These are phyloP conservation scores for Xylaria sp. DNA, from an alignment of 2,329 filamentous ascomycete genomes.

Conservation along the genomic window DNA sequence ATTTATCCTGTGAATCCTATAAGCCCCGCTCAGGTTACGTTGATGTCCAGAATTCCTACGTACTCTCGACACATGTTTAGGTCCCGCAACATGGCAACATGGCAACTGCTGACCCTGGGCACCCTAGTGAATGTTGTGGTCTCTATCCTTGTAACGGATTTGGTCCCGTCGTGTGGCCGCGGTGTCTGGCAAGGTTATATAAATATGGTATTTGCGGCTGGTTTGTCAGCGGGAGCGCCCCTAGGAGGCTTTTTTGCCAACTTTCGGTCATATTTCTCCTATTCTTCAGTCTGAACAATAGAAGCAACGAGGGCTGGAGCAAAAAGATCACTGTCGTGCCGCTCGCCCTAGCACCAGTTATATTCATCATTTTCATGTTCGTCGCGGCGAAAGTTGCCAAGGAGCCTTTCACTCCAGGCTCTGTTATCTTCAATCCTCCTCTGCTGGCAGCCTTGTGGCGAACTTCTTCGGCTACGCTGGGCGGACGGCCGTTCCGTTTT, in stretches of 20 bases:
- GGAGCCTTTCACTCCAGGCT: constrained; percentile 76
- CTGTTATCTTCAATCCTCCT: constrained; percentile 70
- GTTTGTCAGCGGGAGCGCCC: constrained; percentile 43
- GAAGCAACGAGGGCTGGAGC: constrained; percentile 73
- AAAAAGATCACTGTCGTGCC: constrained; percentile 62
- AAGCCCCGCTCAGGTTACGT: neutral
- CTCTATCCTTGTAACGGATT: constrained; percentile 56
- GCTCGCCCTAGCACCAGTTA: constrained; percentile 58
- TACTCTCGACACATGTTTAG: neutral
- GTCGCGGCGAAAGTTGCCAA: constrained; percentile 71
- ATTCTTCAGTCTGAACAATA: constrained; percentile 73
- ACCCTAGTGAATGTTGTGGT: constrained; percentile 45
- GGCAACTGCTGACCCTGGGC: neutral
- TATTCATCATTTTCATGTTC: constrained; percentile 71
- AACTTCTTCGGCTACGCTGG: constrained; percentile 75
- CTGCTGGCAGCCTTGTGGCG: constrained; percentile 69
- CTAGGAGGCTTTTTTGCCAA: constrained; percentile 41
- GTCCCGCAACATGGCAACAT: neutral
- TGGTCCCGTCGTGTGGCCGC: constrained; percentile 55
- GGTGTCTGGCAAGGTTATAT: constrained; percentile 49
- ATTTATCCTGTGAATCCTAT: neutral
- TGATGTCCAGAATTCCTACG: neutral
- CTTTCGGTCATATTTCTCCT: constrained; percentile 67
- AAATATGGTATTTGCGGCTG: constrained; percentile 42
- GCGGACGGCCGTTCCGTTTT: constrained; percentile 65